Conservation (phyloP, 1,139 yeast species). For the Candida glucosophila region DNA sequence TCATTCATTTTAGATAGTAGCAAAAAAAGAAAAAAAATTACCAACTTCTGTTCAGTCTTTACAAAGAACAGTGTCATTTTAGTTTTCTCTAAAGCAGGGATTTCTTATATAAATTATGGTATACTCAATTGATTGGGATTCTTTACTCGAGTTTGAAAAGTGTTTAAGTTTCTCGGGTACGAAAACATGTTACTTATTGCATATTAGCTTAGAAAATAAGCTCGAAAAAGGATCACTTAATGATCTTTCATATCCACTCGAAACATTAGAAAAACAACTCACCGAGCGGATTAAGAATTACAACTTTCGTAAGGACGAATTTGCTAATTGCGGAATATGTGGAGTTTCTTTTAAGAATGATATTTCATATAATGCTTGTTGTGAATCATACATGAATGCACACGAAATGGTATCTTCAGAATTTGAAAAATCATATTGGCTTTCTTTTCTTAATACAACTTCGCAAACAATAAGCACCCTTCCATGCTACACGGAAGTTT, state of each 20-base stretch:
- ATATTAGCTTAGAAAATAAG: conserved; percentile 23
- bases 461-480: conserved; percentile 37
- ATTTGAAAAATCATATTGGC: conserved; percentile 37
- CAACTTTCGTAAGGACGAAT: conserved; percentile 23
- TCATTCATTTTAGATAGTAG: too few species aligned
- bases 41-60: too few species aligned
- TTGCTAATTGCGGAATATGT: conserved; percentile 26
- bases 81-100: too few species aligned
- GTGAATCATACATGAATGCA: conserved; percentile 7
- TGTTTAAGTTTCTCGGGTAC: conserved; percentile 20
- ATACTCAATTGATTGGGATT: conserved; percentile 19
- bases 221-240: too few species aligned
- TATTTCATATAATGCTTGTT: conserved; percentile 12
- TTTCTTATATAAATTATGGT: too few species aligned
- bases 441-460: conserved; percentile 36
- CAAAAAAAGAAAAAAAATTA: too few species aligned
- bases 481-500: conserved; percentile 38
- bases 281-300: conserved; percentile 12
- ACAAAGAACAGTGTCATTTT: too few species aligned
- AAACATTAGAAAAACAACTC: conserved; percentile 1
- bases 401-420: conserved; percentile 13
- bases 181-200: conserved; percentile 16
- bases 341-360: conserved; percentile 11
- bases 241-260: too few species aligned
- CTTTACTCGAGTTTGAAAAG: conserved; percentile 36